Evolutionary conservation across 345 rosid species (phyloP).

Genomic region (Angophora floribunda): DNA sequence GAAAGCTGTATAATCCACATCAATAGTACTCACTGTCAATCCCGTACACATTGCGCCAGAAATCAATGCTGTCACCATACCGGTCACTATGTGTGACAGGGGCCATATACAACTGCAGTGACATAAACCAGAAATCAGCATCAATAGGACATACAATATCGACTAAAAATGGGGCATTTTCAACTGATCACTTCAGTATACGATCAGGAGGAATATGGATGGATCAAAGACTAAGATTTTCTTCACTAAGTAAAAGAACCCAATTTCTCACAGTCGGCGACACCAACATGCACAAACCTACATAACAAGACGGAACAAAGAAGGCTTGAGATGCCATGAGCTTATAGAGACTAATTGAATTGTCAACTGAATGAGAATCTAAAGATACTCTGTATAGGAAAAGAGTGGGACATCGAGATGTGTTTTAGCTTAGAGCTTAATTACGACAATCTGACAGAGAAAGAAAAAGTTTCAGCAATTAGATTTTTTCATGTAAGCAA

Average conservation of each 20-base stretch:
- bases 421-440: not conserved
- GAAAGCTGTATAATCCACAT: not conserved
- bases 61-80: conserved; percentile 84
- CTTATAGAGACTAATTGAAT: not conserved
- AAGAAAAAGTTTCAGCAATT: not conserved
- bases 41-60: conserved; percentile 97
- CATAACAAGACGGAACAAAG: not conserved
- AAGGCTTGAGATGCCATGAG: not conserved
- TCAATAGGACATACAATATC: not conserved
- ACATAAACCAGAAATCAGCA: not conserved
- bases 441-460: not conserved
- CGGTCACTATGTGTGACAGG: conserved; percentile 92
- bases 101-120: conserved; percentile 83
- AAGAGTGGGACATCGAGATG: not conserved
- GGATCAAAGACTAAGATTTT: not conserved
- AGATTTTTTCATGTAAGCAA: not conserved
- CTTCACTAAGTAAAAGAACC: not conserved
- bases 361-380: not conserved
- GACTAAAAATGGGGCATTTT: not conserved
- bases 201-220: not conserved
- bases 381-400: not conserved
- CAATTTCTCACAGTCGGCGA: not conserved
- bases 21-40: conserved; percentile 75
- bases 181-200: not conserved
- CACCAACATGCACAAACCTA: not conserved